Conservation (phyloP, 495 filamentous ascomycete genomes). For the Talaromyces thailandensis region DNA sequence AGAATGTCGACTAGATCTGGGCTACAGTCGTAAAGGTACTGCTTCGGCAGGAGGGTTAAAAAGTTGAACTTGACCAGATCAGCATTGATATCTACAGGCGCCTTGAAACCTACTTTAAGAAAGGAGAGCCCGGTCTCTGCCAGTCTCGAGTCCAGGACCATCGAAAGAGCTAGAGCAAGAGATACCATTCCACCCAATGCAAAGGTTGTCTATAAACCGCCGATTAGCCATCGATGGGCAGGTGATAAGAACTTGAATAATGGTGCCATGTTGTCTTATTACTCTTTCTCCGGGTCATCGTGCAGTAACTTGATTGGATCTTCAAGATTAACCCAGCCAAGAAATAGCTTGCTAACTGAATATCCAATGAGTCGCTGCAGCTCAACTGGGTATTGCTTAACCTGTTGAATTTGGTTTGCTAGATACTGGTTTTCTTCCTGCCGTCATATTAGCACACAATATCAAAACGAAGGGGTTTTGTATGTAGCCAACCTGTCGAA, state of each 20-base stretch:
- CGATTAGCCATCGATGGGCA: background rate
- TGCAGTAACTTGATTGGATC: slow-evolving; percentile 11
- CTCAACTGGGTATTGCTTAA: slow-evolving; percentile 9
- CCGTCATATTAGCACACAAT: slow-evolving; percentile 4
- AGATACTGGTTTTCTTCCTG: slow-evolving; percentile 19
- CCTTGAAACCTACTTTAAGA: background rate
- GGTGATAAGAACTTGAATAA: too few relatives aligned
- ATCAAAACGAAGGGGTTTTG: background rate
- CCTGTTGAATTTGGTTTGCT: slow-evolving; percentile 9
- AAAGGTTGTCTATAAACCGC: background rate
- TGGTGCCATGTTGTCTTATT: too few relatives aligned
- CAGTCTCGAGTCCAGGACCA: background rate
- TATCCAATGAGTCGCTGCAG: background rate
- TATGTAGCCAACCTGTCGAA: background rate
- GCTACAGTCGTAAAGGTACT: background rate
- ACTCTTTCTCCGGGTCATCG: background rate
- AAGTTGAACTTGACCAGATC: background rate
- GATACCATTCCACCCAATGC: background rate
- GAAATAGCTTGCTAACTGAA: slow-evolving; percentile 4
- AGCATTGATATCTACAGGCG: background rate
- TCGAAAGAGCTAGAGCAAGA: background rate
- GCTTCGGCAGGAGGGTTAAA: background rate
- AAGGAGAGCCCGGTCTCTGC: background rate
- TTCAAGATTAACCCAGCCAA: slow-evolving; percentile 9
- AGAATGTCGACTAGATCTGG: background rate